phyloP scores from a whole-genome alignment of 495 filamentous ascomycete genomes.

The Penicillium egyptiacum region DNA sequence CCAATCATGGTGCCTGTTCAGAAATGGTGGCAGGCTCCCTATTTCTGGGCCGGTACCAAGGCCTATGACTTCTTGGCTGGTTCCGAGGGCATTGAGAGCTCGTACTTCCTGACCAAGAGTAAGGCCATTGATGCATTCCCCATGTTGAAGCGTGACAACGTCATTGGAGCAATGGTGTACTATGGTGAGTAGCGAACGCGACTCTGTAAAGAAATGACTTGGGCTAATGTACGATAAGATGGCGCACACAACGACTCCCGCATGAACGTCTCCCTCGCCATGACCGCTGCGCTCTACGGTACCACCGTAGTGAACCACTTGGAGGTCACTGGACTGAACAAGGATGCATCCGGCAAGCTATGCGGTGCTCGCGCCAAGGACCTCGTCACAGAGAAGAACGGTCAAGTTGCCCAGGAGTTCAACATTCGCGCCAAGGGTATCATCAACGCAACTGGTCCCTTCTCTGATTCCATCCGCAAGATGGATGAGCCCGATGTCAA shows the following conservation, averaged over 20 bases:
- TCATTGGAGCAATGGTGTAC: slow-evolving; percentile 92
- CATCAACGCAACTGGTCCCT: slow-evolving; percentile 96
- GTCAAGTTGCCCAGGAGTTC: slow-evolving; percentile 60
- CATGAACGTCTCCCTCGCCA: slow-evolving; percentile 95
- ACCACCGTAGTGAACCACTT: slow-evolving; percentile 90
- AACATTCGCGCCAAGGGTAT: slow-evolving; percentile 82
- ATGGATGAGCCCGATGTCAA: slow-evolving; percentile 74
- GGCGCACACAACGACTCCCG: slow-evolving; percentile 97
- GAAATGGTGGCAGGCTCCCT: slow-evolving; percentile 96
- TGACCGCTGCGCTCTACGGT: slow-evolving; percentile 94
- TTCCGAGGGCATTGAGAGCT: slow-evolving; percentile 93
- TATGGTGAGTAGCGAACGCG: slow-evolving; percentile 59
- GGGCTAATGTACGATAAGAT: slow-evolving; percentile 47
- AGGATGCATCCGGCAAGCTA: slow-evolving; percentile 75
- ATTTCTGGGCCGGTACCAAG: slow-evolving; percentile 97
- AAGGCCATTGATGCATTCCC: slow-evolving; percentile 95
- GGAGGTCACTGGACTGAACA: slow-evolving; percentile 81
- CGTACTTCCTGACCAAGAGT: slow-evolving; percentile 92
- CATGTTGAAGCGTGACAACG: slow-evolving; percentile 86
- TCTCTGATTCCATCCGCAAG: slow-evolving; percentile 89
- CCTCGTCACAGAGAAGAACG: slow-evolving; percentile 60
- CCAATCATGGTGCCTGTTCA: slow-evolving; percentile 97
- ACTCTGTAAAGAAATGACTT: not conserved
- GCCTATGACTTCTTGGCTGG: slow-evolving; percentile 93
- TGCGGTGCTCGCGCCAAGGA: slow-evolving; percentile 80